A percentile compares a stretch with the other conserved stretches of the same genome.
phyloP scores from a whole-genome alignment of 331 rosid species.

The Quercus tomentella region DNA sequence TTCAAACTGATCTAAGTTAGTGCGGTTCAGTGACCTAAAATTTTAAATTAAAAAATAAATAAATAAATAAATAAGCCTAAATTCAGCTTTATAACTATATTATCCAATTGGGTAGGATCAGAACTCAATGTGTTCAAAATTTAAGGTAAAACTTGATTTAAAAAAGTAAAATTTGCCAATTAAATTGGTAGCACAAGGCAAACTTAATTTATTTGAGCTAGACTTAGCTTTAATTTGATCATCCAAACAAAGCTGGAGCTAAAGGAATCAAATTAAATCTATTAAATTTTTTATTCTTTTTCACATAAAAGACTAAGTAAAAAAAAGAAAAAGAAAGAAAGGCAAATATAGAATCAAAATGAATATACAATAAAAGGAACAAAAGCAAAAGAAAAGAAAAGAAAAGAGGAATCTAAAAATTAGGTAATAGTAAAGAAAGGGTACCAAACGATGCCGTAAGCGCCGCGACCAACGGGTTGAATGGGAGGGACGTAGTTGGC shows the following conservation, averaged over 20 bases:
- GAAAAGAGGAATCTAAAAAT: background rate
- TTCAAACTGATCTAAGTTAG: background rate
- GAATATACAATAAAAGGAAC: background rate
- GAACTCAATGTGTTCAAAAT: too few species aligned
- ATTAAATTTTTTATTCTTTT: background rate
- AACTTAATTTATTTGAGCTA: background rate
- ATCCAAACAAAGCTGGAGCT: background rate
- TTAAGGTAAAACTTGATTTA: too few species aligned
- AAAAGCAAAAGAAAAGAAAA: background rate
- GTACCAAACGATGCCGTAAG: slow-evolving; percentile 95
- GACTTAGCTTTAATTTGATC: background rate
- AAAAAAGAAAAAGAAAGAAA: background rate
- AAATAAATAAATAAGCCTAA: too few species aligned
- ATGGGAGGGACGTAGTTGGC: slow-evolving; percentile 77
- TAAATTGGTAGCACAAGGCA: background rate
- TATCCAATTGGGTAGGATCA: background rate
- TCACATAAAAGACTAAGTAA: background rate
- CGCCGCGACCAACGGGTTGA: slow-evolving; percentile 92
- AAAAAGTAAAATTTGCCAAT: background rate
- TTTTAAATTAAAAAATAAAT: too few species aligned
- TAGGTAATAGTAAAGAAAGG: too few species aligned
- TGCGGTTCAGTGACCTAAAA: background rate
- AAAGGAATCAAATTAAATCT: background rate
- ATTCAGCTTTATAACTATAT: background rate
- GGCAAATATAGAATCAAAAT: background rate